A percentile compares a stretch with the other conserved stretches of the same genome.
These are phyloP conservation scores for Trifolium pratense DNA, from an alignment of 306 rosid species.

Conservation along the genomic window DNA sequence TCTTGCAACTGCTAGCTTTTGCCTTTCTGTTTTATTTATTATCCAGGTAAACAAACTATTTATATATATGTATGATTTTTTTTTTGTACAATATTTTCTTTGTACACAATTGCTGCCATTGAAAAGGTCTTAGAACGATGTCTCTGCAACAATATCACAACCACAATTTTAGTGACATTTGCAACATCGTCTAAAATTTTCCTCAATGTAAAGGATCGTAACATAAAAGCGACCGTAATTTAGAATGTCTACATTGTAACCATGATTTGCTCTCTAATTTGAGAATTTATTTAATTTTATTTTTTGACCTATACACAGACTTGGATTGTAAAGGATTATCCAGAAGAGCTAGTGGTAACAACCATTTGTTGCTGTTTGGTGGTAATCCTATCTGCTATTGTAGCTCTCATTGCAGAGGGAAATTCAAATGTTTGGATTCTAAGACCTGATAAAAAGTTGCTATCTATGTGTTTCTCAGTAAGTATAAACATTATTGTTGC, in stretches of 20 bases:
- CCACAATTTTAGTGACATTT: too few relatives aligned
- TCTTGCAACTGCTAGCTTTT: slow-evolving; percentile 43
- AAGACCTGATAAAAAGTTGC: slow-evolving; percentile 31
- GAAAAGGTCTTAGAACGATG: too few relatives aligned
- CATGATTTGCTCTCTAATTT: not conserved
- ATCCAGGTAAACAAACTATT: slow-evolving; percentile 43
- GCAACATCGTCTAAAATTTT: too few relatives aligned
- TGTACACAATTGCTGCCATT: too few relatives aligned
- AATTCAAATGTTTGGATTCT: slow-evolving; percentile 45
- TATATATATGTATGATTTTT: too few relatives aligned
- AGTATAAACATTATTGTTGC: not conserved
- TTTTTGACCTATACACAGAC: slow-evolving; percentile 42
- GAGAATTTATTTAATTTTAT: not conserved
- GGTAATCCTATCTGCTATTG: slow-evolving; percentile 41
- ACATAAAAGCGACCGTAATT: too few relatives aligned
- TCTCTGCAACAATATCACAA: too few relatives aligned
- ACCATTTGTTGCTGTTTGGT: slow-evolving; percentile 15
- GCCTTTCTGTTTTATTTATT: slow-evolving; percentile 38
- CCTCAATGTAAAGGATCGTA: too few relatives aligned
- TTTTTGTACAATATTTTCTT: too few relatives aligned
- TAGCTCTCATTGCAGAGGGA: slow-evolving; percentile 45
- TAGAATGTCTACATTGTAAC: too few relatives aligned
- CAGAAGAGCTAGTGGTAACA: slow-evolving; percentile 49
- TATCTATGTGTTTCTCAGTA: slow-evolving; percentile 46
- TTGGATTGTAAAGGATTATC: slow-evolving; percentile 47